Base-by-base conservation (phyloP, 169 alveolate genomes). In the Cryptosporidium bovis region DNA sequence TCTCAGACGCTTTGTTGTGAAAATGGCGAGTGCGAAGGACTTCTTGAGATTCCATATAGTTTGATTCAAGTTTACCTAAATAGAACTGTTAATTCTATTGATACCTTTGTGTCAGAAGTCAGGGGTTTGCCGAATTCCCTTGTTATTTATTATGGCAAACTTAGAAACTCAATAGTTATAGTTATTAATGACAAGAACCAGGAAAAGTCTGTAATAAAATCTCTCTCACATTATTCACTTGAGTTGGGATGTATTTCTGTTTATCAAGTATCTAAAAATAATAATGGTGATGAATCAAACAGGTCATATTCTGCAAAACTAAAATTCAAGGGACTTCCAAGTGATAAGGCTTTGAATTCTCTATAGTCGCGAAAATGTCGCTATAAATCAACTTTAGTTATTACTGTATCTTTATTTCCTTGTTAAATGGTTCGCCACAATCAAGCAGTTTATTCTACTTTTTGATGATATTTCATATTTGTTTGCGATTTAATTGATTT, bases 51-150 rank as follows among this genome's bases (percentile, higher is more conserved):
- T 15, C 93, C 93, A 20, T 87, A 64, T 62, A 71, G 91, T 27
- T 51, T 90, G 24, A 87, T 90, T 27, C 92, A 90, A 24, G 90
- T 90, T 24, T 77, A 92, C 3, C 67, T 90, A 31, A 64, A 58
- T 18, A 91, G 91, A 20, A 82, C 51, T 20, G n/a, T 64, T 29
- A 89, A 83, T 46, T 65, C 85, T 27, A 55, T 90, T 7, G 51
- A 71, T 29, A 18, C 84, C 13, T 66, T 90, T 46, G 83, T 77
- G 0, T 44, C 62, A 58, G 65, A 56, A 24, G 64, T 58, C 31
- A 77, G 29, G 64, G 60, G 77, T 18, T 36, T 77, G 15, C 87
- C 87, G 46, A 62, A 18, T 27, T 60, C 77, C 8, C 20, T 60
- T 36, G 18, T 60, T 40, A 77, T 77, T 16, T 77, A 44, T 77